Conservation (phyloP, 768 basidiomycete genomes). For the Mycena leptocephala region DNA sequence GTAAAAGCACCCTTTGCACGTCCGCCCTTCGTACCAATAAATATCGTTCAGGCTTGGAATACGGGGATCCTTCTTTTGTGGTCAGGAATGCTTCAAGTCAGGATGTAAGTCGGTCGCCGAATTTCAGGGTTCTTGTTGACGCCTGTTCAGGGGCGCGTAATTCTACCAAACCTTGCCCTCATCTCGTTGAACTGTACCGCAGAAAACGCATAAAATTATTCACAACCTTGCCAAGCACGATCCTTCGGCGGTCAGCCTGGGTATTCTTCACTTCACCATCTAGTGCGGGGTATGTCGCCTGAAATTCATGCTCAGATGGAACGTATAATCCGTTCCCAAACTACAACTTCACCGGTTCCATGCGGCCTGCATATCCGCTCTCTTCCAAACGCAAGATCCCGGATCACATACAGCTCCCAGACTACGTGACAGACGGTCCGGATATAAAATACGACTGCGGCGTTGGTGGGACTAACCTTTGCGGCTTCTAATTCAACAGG, state of each 20-base stretch:
- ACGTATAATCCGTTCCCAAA: constrained; percentile 86
- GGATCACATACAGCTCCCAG: constrained; percentile 87
- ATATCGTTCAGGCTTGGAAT: constrained; percentile 76
- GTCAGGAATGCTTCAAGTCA: constrained; percentile 96
- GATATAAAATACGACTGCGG: constrained; percentile 34
- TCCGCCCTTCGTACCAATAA: constrained; percentile 23
- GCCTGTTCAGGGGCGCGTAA: constrained; percentile 54
- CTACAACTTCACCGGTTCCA: constrained; percentile 83
- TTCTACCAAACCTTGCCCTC: not conserved
- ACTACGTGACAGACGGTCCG: constrained; percentile 84
- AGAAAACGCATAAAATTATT: constrained; percentile 90
- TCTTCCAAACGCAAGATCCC: constrained; percentile 85
- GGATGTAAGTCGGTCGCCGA: constrained; percentile 76
- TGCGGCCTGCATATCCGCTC: constrained; percentile 92
- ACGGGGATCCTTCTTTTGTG: constrained; percentile 91
- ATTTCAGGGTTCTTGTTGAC: constrained; percentile 31
- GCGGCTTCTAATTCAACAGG: constrained; percentile 56
- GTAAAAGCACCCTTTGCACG: constrained; percentile 58
- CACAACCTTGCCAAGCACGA: constrained; percentile 74
- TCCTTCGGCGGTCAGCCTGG: constrained; percentile 15
- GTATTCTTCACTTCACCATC: constrained; percentile 11
- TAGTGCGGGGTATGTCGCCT: not conserved
- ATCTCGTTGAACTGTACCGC: constrained; percentile 3
- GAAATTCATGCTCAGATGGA: constrained; percentile 64
- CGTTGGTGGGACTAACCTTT: constrained; percentile 25